Conservation (phyloP, 192 early-diverging fungal genomes). For the Geranomyces michiganensis region DNA sequence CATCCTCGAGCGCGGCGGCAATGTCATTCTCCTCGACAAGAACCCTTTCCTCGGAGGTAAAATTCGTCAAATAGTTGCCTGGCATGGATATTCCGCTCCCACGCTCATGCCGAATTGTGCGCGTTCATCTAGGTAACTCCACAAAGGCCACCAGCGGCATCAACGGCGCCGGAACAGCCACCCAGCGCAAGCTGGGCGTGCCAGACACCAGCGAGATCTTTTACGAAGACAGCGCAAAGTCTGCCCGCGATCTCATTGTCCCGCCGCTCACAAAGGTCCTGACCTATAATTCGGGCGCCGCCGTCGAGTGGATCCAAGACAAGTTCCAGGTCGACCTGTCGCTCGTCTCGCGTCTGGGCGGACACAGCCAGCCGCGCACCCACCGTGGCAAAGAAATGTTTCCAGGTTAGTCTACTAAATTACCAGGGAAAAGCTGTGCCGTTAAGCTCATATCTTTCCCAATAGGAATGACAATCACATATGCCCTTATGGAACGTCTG, state of each 20-base stretch:
- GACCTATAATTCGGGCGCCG: constrained; percentile 79
- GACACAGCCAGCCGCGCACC: constrained; percentile 91
- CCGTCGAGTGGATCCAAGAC: constrained; percentile 92
- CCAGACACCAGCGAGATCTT: constrained; percentile 84
- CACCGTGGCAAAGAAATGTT: constrained; percentile 78
- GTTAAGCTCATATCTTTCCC: no score
- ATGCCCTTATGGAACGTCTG: constrained; percentile 82
- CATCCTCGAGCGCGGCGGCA: constrained; percentile 79
- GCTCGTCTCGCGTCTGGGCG: constrained; percentile 84
- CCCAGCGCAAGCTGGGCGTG: constrained; percentile 70
- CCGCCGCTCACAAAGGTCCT: constrained; percentile 83
- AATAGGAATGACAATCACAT: constrained; percentile 91
- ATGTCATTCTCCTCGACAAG: constrained; percentile 84
- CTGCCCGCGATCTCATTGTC: constrained; percentile 80
- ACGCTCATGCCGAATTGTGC: no score
- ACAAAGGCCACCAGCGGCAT: constrained; percentile 98
- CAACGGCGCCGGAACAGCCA: constrained; percentile 89
- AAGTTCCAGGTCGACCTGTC: constrained; percentile 88
- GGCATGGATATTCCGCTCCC: no score
- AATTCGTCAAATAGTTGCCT: no score
- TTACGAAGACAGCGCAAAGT: constrained; percentile 83
- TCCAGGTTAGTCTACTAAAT: constrained; percentile 28
- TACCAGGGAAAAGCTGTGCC: no score
- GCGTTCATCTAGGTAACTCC: constrained; percentile 94
- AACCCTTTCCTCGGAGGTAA: constrained; percentile 82